Percentiles rank a stretch among this genome's conserved stretches.
Evolutionary conservation across 306 rosid species (phyloP).

Genomic region (Cicer judaicum): DNA sequence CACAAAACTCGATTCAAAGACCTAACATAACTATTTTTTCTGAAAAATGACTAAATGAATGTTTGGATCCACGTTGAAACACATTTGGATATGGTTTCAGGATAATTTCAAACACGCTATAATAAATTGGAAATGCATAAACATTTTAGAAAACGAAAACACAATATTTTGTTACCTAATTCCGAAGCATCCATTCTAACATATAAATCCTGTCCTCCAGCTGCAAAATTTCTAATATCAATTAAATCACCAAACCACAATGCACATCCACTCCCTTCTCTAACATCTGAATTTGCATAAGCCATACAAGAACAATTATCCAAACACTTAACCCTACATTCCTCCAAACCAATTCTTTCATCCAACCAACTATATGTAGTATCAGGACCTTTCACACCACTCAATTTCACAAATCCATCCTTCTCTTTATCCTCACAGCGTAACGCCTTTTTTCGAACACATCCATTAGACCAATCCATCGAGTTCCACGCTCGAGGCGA

Average conservation of each 20-base stretch:
- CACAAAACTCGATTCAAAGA: slow-evolving; percentile 20
- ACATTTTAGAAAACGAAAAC: too few species aligned
- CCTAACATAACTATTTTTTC: not conserved
- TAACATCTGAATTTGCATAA: slow-evolving; percentile 62
- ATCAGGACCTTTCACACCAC: slow-evolving; percentile 63
- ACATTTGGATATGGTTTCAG: not conserved
- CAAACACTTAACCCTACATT: slow-evolving; percentile 48
- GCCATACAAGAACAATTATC: slow-evolving; percentile 66
- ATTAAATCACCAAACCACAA: slow-evolving; percentile 71
- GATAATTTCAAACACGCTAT: not conserved
- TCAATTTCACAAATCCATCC: slow-evolving; percentile 51
- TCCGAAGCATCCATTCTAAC: slow-evolving; percentile 66
- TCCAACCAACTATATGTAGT: slow-evolving; percentile 61
- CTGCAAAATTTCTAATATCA: slow-evolving; percentile 55
- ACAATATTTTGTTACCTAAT: slow-evolving; percentile 42
- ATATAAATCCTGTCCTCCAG: slow-evolving; percentile 69
- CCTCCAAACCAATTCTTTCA: slow-evolving; percentile 42
- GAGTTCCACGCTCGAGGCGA: slow-evolving; percentile 45
- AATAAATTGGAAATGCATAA: too few species aligned
- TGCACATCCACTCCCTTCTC: slow-evolving; percentile 70
- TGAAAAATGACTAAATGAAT: too few species aligned
- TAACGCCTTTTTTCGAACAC: slow-evolving; percentile 43
- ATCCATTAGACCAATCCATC: slow-evolving; percentile 54
- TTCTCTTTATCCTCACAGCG: slow-evolving; percentile 44
- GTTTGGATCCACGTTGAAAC: not conserved